Evolutionary conservation across 345 rosid genomes (phyloP), one percentile per base, ranked within the genome.

Genomic region (Rhodomyrtus tomentosa): DNA sequence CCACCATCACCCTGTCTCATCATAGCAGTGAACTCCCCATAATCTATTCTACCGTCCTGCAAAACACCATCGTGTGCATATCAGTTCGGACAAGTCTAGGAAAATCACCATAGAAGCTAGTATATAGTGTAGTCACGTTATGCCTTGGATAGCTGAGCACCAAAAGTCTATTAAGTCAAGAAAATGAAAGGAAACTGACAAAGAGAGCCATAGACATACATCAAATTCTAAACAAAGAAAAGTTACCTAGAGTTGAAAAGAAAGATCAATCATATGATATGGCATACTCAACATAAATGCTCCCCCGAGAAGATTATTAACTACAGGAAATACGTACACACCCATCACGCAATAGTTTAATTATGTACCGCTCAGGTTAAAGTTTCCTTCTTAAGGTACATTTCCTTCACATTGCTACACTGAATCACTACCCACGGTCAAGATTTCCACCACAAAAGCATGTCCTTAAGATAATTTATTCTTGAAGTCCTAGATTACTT

Each of bases 11-110:
- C 91, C 85, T 88, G 90, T 90, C 90, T 95, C 98, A 95, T 96
- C 98, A 95, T 96, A 6, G 98, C 94, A 6, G 95, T 85, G 85
- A 96, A 96, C 91, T 96, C 98, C 15, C 87, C 90, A 53, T 93
- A 96, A 87, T 95, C 98, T 86, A 96, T 96, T 82, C 90, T 88
- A 82, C 98, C 99, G 50, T 96, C 99, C 99, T 96, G 88, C 74
- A 84, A 83, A 81, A n/a, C 82, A 82, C 20, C 82, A 53, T 48
- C 27, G 72, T 27, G 20, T 18, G 2, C 8, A 84, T 25, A 74
- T 50, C 48, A 73, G 81, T 50, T 38, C 5, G 3, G 84, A n/a
- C 82, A 80, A n/a, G 49, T 27, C 36, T 14, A 16, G 55, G 40
- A 81, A 81, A 50, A 49, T 81, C 55, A 49, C 55, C 40, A 81